Evolutionary conservation across 2,329 filamentous ascomycete genomes (phyloP), one percentile per base, ranked within the genome.

Genomic region (Neopestalotiopsis sp.): DNA sequence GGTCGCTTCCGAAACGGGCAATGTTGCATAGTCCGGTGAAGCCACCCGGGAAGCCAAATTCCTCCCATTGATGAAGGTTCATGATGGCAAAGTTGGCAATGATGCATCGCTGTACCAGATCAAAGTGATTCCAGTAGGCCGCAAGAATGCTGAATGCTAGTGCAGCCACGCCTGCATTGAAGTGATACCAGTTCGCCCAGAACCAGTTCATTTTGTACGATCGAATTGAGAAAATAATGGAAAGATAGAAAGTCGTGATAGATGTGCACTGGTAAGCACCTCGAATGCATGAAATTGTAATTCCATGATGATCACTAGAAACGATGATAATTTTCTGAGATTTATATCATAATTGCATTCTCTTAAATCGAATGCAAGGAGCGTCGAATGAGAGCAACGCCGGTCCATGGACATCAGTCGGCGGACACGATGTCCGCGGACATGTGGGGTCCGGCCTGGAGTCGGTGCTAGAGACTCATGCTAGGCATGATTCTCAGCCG

Each of bases 51-150:
- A 53, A 53, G 17, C 45, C 45, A 20, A 53, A 53, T 9, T 53
- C n/a, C 7, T 53, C 45, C 45, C 45, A 53, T 9, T 53, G 45
- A n/a, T 53, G 45, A 3, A 53, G 45, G 6, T 53, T 53, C 45
- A 53, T 53, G 45, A 53, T 17, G n/a, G 45, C 45, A 17, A 53
- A 53, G 20, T 53, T 53, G 45, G 5, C 45, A 24, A 53, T 53
- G 17, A 53, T 53, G 45, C 45, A 53, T 53, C 45, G 45, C n/a
- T 53, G 45, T 53, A 53, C 45, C 20, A 53, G 45, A 53, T 53
- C n/a, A 24, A 53, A 53, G n/a, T 53, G 45, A 20, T 53, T 53
- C 45, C 45, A 53, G 3, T 53, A 53, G n/a, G 45, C 45, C 14
- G 45, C 45, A 9, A 53, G 45, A 53, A 53, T 53, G 45, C 45